Conservation (phyloP, 2,329 filamentous ascomycete species). For the Talaromyces islandicus region DNA sequence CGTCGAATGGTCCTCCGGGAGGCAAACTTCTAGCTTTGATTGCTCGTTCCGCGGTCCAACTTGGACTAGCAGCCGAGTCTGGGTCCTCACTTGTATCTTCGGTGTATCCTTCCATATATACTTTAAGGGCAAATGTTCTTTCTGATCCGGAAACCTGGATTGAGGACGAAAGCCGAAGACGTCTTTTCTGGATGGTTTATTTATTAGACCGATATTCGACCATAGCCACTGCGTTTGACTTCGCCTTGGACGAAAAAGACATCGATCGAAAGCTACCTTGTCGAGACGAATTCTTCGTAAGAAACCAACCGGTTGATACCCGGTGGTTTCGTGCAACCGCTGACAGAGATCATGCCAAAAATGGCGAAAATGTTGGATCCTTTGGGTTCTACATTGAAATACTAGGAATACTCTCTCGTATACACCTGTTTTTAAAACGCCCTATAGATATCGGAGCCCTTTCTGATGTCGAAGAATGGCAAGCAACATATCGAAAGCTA, state of each 20-base stretch:
- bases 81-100: slow-evolving; percentile 74
- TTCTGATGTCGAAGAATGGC: slow-evolving; percentile 84
- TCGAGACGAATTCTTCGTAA: slow-evolving; percentile 77
- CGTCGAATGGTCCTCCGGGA: slow-evolving; percentile 81
- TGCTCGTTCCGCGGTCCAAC: slow-evolving; percentile 78
- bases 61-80: slow-evolving; percentile 77
- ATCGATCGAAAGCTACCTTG: slow-evolving; percentile 84
- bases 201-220: slow-evolving; percentile 85
- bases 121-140: slow-evolving; percentile 74
- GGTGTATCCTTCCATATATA: slow-evolving; percentile 80
- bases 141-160: slow-evolving; percentile 80
- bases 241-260: slow-evolving; percentile 80
- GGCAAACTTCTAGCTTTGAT: slow-evolving; percentile 91
- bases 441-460: slow-evolving; percentile 82
- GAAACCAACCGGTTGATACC: slow-evolving; percentile 78
- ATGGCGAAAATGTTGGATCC: slow-evolving; percentile 74
- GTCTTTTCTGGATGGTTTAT: slow-evolving; percentile 93
- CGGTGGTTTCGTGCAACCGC: slow-evolving; percentile 64
- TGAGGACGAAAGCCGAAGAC: slow-evolving; percentile 77
- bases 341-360: slow-evolving; percentile 58
- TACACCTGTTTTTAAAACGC: slow-evolving; percentile 82
- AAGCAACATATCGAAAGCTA: slow-evolving; percentile 76
- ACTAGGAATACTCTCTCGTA: slow-evolving; percentile 75
- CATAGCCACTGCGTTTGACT: slow-evolving; percentile 85
- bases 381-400: slow-evolving; percentile 91